Evolutionary conservation across 768 basidiomycete genomes (phyloP).

Genomic region (Termitomyces sp.): DNA sequence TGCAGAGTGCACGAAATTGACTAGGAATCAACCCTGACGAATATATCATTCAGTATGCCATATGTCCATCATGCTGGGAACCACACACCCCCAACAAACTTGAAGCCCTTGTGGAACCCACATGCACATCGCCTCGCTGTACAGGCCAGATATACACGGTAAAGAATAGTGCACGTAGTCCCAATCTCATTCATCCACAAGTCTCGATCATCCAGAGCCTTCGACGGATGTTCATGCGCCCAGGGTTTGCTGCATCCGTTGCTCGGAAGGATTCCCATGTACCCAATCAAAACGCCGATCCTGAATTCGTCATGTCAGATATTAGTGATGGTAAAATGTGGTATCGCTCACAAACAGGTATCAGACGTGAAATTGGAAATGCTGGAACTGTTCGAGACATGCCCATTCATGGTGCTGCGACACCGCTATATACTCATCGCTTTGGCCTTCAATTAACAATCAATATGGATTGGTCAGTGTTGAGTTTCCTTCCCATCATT

Average conservation of each 20-base stretch:
- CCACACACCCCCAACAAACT: not conserved
- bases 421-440: not conserved
- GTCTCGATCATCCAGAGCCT: not conserved
- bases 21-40: not conserved
- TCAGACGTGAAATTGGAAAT: not conserved
- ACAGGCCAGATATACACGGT: not conserved
- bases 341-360: not conserved
- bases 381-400: not conserved
- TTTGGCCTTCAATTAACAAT: not conserved
- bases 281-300: not conserved
- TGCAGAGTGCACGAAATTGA: not conserved
- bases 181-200: not conserved
- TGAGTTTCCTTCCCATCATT: not conserved
- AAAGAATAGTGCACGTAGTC: not conserved
- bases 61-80: not conserved
- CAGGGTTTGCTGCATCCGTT: not conserved
- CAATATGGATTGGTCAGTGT: not conserved
- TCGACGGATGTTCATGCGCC: not conserved
- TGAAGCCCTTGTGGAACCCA: not conserved
- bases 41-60: not conserved
- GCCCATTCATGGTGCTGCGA: not conserved
- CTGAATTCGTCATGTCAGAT: not conserved
- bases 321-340: not conserved
- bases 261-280: not conserved
- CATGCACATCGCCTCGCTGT: not conserved